Conservation (phyloP, 1,284 basidiomycete species). For the Puccinia triticina region DNA sequence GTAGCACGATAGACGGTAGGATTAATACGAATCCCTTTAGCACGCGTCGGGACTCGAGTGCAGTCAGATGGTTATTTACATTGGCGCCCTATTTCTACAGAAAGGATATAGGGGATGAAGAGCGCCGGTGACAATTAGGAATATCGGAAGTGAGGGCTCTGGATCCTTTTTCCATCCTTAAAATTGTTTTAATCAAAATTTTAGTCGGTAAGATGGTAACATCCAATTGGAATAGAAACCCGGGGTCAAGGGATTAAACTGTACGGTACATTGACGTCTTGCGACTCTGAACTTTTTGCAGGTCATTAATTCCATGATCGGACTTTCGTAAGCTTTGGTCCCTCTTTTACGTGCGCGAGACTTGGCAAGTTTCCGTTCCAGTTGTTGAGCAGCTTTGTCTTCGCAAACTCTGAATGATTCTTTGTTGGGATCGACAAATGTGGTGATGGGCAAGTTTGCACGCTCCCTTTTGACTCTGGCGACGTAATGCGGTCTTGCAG, state of each 20-base stretch:
- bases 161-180: slow-evolving; percentile 52
- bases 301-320: slow-evolving; percentile 50
- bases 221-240: not conserved
- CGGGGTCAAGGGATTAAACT: not conserved
- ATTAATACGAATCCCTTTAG: slow-evolving; percentile 39
- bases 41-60: slow-evolving; percentile 21
- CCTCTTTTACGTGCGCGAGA: slow-evolving; percentile 24
- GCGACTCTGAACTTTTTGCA: slow-evolving; percentile 38
- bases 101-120: slow-evolving; percentile 21
- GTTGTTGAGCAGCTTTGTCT: slow-evolving; percentile 29
- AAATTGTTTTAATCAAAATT: not conserved
- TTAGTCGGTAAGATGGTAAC: not conserved
- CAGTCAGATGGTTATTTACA: not conserved
- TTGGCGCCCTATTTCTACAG: not conserved
- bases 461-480: slow-evolving; percentile 65
- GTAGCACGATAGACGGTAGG: slow-evolving; percentile 45
- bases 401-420: slow-evolving; percentile 7
- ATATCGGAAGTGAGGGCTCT: slow-evolving; percentile 49
- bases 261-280: slow-evolving; percentile 35
- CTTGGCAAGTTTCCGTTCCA: slow-evolving; percentile 18
- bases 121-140: slow-evolving; percentile 46
- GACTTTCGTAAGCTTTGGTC: slow-evolving; percentile 41
- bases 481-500: slow-evolving; percentile 72
- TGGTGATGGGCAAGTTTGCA: slow-evolving; percentile 53
- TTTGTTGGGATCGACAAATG: slow-evolving; percentile 29